Percentiles rank a stretch among this genome's conserved stretches.
These are phyloP conservation scores for Clavariopsis aquatica DNA, from an alignment of 495 filamentous ascomycete genomes.

Conservation along the genomic window DNA sequence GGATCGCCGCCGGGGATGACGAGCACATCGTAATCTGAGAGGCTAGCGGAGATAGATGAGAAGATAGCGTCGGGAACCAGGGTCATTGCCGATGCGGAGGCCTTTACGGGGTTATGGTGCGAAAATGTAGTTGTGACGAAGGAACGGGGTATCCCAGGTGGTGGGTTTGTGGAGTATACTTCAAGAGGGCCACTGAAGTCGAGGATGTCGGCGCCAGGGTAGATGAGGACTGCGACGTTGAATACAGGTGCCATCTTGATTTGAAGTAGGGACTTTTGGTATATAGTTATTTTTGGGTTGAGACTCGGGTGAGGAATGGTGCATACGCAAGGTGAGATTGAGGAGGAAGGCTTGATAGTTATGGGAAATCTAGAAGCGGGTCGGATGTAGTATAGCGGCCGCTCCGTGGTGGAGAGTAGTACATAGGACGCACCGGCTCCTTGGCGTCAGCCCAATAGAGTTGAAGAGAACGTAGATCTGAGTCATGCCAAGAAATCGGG, in stretches of 20 bases:
- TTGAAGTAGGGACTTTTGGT: not conserved
- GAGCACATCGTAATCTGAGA: slow-evolving; percentile 29
- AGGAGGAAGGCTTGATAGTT: too few species aligned
- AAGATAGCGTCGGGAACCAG: slow-evolving; percentile 39
- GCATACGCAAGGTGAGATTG: too few species aligned
- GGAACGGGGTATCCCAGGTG: slow-evolving; percentile 38
- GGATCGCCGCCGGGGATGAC: slow-evolving; percentile 32
- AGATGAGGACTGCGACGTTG: slow-evolving; percentile 40
- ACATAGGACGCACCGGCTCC: too few species aligned
- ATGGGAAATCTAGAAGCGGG: too few species aligned
- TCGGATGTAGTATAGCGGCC: too few species aligned
- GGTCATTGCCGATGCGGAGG: slow-evolving; percentile 33
- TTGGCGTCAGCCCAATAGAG: too few species aligned
- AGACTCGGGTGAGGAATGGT: not conserved
- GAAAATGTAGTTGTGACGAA: slow-evolving; percentile 45
- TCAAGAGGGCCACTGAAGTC: slow-evolving; percentile 35
- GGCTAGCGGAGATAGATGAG: not conserved
- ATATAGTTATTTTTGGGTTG: not conserved
- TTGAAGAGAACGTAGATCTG: too few species aligned
- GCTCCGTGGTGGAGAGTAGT: too few species aligned
- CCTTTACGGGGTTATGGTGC: slow-evolving; percentile 28
- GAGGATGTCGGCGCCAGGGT: slow-evolving; percentile 30
- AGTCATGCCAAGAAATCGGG: too few species aligned
- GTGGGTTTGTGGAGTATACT: slow-evolving; percentile 43
- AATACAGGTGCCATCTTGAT: slow-evolving; percentile 31